A percentile compares a stretch with the other conserved stretches of the same genome.
Evolutionary conservation across 1,284 basidiomycete genomes (phyloP).

Genomic region (Ganoderma multipileum): DNA sequence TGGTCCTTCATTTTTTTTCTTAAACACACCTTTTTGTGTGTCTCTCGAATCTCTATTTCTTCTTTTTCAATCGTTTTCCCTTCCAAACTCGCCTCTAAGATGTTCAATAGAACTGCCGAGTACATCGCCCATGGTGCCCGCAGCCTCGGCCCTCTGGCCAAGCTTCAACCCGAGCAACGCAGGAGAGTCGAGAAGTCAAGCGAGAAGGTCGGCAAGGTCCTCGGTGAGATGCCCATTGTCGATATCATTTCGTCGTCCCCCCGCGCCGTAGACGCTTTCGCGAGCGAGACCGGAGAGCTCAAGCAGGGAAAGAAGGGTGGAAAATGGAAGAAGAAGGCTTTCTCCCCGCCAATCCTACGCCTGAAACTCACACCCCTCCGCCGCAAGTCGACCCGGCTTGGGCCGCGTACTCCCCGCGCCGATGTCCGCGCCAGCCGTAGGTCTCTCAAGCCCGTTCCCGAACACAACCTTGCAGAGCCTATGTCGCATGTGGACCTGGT

Average conservation of each 20-base stretch:
- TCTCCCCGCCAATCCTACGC: slow-evolving; percentile 22
- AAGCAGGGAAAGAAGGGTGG: slow-evolving; percentile 15
- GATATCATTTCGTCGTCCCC: slow-evolving; percentile 29
- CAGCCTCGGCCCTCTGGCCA: slow-evolving; percentile 25
- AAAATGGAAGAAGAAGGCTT: slow-evolving; percentile 16
- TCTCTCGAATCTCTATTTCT: not conserved
- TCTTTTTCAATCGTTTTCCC: not conserved
- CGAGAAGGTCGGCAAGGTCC: slow-evolving; percentile 32
- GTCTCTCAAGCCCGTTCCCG: not conserved
- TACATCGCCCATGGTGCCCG: slow-evolving; percentile 25
- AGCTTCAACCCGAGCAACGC: slow-evolving; percentile 33
- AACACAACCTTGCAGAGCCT: not conserved
- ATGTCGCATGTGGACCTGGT: not conserved
- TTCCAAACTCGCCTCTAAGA: slow-evolving; percentile 6
- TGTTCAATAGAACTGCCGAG: slow-evolving; percentile 32
- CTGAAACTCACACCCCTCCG: slow-evolving; percentile 18
- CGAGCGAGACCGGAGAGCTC: not conserved
- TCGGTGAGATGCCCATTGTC: slow-evolving; percentile 29
- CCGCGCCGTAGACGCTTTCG: slow-evolving; percentile 4
- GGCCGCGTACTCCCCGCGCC: not conserved
- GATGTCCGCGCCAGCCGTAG: not conserved
- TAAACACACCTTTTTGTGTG: not conserved
- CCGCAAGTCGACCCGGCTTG: not conserved
- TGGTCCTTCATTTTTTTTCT: slow-evolving; percentile 17
- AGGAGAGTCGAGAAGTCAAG: slow-evolving; percentile 29